Base-by-base conservation (phyloP, 768 basidiomycete genomes). In the Trametes punicea region DNA sequence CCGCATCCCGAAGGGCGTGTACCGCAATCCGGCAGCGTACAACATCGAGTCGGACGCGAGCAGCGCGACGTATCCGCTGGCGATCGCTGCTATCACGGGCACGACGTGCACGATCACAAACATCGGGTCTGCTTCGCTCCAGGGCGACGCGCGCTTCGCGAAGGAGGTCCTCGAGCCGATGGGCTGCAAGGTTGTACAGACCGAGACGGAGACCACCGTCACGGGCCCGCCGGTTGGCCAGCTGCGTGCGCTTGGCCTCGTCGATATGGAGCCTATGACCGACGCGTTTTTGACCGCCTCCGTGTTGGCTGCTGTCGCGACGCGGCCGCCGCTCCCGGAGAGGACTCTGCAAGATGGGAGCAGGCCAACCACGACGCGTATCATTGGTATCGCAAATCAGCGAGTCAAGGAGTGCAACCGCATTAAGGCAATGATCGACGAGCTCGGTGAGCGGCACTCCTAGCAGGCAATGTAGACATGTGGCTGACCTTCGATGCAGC, bases 261-360 rank as follows among this genome's bases (percentile, higher is more conserved):
- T 98, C 20, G 93, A 98, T 68, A 98, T 98, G 97, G 93, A 97
- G 71, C 86, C 88, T n/a, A 98, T 99, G 97, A 99, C 97, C 6
- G 97, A 99, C 69, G 97, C 96, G 20, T 99, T 99, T 77, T 80
- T 98, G 74, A 98, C 95, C 2, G 96, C 97, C 8, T 89, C 85
- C 10, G 94, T 88, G 7, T 75, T 99, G 18, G 95, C 93, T 49
- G 96, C 97, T 52, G 90, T 97, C 20, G 85, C 86, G 1, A 71
- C 69, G 11, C 54, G 58, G 2, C 68, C 75, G 8, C 71, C 77
- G 0, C 75, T 84, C 0, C 69, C 71, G 36, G 84, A 82, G 9
- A 82, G 83, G 61, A 63, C 69, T 20, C 69, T 79, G 4, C 48
- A 60, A 34, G 74, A 67, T 55, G 71, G 61, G 15, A 66, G 55